Percentiles rank a stretch among this genome's conserved stretches.
Conservation (phyloP, 164 flowering plant species). For the Paratinospora sagittata region DNA sequence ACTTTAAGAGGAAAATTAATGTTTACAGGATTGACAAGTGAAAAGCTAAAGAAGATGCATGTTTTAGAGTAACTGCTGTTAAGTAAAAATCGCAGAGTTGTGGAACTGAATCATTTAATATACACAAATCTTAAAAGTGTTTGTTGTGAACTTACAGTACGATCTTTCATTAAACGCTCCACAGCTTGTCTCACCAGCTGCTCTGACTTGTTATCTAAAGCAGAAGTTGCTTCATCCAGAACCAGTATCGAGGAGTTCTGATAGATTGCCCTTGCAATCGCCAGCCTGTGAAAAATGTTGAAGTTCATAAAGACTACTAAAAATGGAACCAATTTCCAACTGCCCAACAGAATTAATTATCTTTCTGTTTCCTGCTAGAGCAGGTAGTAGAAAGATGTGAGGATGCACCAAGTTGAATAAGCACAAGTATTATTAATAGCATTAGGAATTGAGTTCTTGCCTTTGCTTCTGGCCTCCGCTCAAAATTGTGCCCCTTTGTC, state of each 20-base stretch:
- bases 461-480: conserved; percentile 99
- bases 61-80: too few relatives aligned
- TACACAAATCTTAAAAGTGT: neutral
- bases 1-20: neutral
- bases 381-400: neutral
- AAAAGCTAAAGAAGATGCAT: too few relatives aligned
- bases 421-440: neutral
- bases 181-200: conserved; percentile 83
- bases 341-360: neutral
- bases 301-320: neutral
- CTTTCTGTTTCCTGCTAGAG: neutral
- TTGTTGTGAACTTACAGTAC: conserved; percentile 49
- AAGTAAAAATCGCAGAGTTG: neutral
- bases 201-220: conserved; percentile 88
- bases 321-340: neutral
- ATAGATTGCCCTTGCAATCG: conserved; percentile 96
- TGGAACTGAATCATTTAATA: neutral
- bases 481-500: conserved; percentile 78
- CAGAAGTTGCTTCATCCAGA: conserved; percentile 98
- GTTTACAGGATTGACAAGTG: neutral
- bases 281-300: conserved; percentile 51
- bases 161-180: conserved; percentile 63
- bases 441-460: conserved; percentile 23
- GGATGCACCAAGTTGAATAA: neutral
- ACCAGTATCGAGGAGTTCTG: conserved; percentile 80